These are phyloP conservation scores for Aphanomyces euteiches DNA, from an alignment of 352 stramenopile genomes.

Conservation along the genomic window DNA sequence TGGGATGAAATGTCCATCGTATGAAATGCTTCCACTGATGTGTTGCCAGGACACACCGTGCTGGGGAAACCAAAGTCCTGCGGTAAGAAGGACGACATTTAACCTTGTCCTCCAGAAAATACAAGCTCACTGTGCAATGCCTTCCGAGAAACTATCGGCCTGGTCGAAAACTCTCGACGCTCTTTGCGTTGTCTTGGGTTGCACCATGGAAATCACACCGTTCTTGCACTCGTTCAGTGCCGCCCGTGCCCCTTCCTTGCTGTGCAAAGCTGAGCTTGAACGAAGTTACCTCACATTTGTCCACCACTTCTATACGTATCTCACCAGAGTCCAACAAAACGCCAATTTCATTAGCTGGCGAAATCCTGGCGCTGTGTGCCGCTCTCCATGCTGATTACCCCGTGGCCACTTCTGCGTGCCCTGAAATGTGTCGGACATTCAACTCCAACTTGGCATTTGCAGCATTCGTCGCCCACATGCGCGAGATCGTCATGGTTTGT, in stretches of 20 bases:
- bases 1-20: too few species aligned
- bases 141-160: too few species aligned
- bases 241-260: constrained; percentile 8
- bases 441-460: constrained; percentile 9
- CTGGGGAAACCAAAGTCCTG: constrained; percentile 28
- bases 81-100: neutral
- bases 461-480: constrained; percentile 29
- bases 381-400: neutral
- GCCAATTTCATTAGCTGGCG: neutral
- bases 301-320: neutral
- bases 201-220: neutral
- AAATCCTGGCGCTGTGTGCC: neutral
- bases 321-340: constrained; percentile 13
- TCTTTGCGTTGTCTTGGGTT: neutral
- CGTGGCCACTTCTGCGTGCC: too few species aligned
- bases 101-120: too few species aligned
- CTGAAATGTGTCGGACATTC: neutral
- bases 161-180: neutral
- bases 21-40: neutral
- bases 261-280: constrained; percentile 25
- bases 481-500: constrained; percentile 21
- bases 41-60: constrained; percentile 18
- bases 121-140: too few species aligned
- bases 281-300: constrained; percentile 7
- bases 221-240: neutral